Percentiles rank a stretch among this genome's conserved stretches.
Conservation (phyloP, 768 basidiomycete genomes). For the Xanthoconium purpureum region DNA sequence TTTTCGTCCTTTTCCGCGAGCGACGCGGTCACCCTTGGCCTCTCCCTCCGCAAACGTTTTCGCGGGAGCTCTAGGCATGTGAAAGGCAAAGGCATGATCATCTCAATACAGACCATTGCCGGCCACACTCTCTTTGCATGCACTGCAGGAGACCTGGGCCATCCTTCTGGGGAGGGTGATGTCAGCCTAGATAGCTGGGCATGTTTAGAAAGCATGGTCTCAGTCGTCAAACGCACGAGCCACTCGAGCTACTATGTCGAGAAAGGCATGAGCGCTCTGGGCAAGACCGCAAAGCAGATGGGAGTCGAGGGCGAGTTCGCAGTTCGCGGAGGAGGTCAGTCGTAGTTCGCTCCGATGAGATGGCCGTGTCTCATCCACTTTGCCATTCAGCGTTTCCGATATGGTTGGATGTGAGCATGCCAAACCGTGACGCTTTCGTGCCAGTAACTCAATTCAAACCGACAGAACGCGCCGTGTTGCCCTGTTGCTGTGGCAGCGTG, state of each 20-base stretch:
- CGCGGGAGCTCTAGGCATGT: constrained; percentile 65
- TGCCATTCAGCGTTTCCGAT: constrained; percentile 69
- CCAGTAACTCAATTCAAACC: constrained; percentile 1
- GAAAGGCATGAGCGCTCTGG: constrained; percentile 82
- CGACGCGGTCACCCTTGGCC: constrained; percentile 77
- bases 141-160: constrained; percentile 78
- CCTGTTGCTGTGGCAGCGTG: constrained; percentile 76
- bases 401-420: constrained; percentile 65
- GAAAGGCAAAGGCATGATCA: constrained; percentile 77
- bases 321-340: constrained; percentile 76
- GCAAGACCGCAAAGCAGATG: constrained; percentile 70
- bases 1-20: constrained; percentile 72
- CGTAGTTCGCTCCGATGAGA: background rate
- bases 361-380: constrained; percentile 1
- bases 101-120: constrained; percentile 74
- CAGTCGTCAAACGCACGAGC: constrained; percentile 73
- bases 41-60: constrained; percentile 83
- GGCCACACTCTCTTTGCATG: constrained; percentile 81
- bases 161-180: constrained; percentile 62
- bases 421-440: background rate
- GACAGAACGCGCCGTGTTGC: constrained; percentile 76
- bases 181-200: constrained; percentile 81
- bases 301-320: constrained; percentile 63
- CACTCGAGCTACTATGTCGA: constrained; percentile 86
- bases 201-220: constrained; percentile 75